Evolutionary conservation across 768 basidiomycete species (phyloP).

Genomic region (Mycena maculata): DNA sequence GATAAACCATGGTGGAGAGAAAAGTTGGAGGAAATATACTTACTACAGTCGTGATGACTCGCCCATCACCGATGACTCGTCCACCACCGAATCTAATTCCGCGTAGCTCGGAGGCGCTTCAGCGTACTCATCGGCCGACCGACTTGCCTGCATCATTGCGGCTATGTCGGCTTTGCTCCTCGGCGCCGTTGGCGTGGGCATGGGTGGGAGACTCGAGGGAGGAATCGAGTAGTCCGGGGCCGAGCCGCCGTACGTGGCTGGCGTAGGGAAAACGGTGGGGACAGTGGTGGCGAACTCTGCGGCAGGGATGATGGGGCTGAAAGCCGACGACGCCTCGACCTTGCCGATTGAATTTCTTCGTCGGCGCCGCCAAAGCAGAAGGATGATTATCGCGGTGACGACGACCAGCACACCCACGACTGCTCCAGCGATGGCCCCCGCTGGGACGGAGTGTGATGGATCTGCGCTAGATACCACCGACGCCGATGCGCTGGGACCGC

Average conservation of each 20-base stretch:
- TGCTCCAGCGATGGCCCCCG: constrained; percentile 2
- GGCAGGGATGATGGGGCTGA: not conserved
- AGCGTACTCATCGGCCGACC: too few species aligned
- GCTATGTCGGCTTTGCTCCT: too few species aligned
- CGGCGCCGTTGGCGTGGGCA: too few species aligned
- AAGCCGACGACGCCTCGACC: not conserved
- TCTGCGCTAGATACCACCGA: not conserved
- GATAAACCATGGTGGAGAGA: too few species aligned
- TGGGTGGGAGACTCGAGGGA: too few species aligned
- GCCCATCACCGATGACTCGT: too few species aligned
- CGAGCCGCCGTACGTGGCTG: too few species aligned
- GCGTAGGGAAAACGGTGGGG: not conserved
- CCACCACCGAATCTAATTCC: too few species aligned
- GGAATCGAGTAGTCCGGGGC: not conserved
- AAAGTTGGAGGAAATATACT: too few species aligned
- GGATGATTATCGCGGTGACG: not conserved
- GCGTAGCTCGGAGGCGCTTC: too few species aligned
- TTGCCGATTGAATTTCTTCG: not conserved
- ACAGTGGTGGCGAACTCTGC: not conserved
- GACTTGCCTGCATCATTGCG: too few species aligned
- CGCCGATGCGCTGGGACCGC: not conserved
- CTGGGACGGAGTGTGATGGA: not conserved
- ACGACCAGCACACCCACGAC: not conserved
- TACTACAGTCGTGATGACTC: too few species aligned
- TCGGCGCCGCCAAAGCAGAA: constrained; percentile 1